Conservation (phyloP, 345 rosid species). For the Ailanthus altissimus region DNA sequence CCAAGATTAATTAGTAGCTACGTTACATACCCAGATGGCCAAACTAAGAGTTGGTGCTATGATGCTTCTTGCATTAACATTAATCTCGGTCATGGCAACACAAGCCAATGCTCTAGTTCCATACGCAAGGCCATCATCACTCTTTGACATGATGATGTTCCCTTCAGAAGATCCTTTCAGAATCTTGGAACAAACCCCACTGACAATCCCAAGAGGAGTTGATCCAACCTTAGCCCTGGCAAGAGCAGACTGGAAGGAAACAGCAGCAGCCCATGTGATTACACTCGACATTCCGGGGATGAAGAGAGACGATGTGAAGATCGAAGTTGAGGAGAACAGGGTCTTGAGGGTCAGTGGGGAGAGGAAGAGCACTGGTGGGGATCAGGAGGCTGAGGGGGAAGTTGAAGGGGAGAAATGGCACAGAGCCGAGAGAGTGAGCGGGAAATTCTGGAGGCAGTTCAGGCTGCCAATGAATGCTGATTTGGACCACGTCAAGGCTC, state of each 20-base stretch:
- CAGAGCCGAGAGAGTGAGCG: slow-evolving; percentile 36
- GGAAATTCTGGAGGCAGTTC: slow-evolving; percentile 45
- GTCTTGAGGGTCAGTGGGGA: slow-evolving; percentile 42
- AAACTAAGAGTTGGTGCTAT: background rate
- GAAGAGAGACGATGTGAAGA: slow-evolving; percentile 43
- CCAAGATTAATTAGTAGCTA: too few species aligned
- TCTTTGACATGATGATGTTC: slow-evolving; percentile 32
- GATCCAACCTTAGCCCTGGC: slow-evolving; percentile 31
- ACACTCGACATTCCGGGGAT: slow-evolving; percentile 39
- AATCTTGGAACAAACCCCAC: slow-evolving; percentile 43
- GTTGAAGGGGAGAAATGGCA: slow-evolving; percentile 44
- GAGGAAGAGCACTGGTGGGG: slow-evolving; percentile 18
- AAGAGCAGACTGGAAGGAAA: slow-evolving; percentile 47
- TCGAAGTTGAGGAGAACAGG: slow-evolving; percentile 41
- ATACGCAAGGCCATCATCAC: slow-evolving; percentile 24
- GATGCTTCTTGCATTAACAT: background rate
- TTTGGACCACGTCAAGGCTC: slow-evolving; percentile 35
- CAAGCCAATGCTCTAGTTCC: slow-evolving; percentile 24
- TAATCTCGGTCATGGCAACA: background rate
- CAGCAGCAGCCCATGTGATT: slow-evolving; percentile 24
- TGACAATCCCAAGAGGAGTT: slow-evolving; percentile 30
- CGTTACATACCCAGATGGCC: slow-evolving; percentile 1
- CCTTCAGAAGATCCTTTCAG: slow-evolving; percentile 47
- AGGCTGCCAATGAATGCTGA: slow-evolving; percentile 38
- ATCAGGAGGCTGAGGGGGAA: slow-evolving; percentile 8